Percentiles rank a stretch among this genome's conserved stretches.
phyloP scores from a whole-genome alignment of 139 green algal species.

The Coelastrella sp. region DNA sequence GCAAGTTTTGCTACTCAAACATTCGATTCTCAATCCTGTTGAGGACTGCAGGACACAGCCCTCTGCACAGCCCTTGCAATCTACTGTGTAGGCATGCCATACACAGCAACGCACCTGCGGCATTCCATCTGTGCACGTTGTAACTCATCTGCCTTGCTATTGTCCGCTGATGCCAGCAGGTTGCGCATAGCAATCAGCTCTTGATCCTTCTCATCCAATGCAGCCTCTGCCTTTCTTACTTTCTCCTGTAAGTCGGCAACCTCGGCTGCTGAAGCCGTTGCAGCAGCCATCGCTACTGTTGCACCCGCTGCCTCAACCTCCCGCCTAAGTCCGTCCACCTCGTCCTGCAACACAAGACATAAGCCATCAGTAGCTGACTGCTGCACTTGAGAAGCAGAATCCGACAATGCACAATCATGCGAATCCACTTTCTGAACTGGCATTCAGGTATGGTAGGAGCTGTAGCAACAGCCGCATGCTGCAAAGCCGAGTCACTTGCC shows the following conservation, averaged over 20 bases:
- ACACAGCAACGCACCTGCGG: background rate
- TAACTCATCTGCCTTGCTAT: background rate
- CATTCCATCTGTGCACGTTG: background rate
- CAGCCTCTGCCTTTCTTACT: slow-evolving; percentile 44
- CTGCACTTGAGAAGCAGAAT: no score
- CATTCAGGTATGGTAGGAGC: no score
- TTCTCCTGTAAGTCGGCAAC: background rate
- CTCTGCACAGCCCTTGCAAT: no score
- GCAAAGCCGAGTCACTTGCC: no score
- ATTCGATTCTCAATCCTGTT: no score
- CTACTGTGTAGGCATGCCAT: no score
- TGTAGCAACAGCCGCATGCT: no score
- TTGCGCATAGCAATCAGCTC: slow-evolving; percentile 37
- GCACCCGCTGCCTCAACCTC: slow-evolving; percentile 5
- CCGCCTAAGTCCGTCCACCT: background rate
- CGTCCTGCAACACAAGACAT: slow-evolving; percentile 10
- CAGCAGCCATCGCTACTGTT: slow-evolving; percentile 8
- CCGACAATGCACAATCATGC: no score
- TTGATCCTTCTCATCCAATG: slow-evolving; percentile 50
- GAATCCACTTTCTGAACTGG: no score
- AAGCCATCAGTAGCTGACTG: no score
- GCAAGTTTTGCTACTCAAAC: no score
- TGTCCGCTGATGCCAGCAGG: background rate
- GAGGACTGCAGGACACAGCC: no score
- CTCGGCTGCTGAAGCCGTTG: slow-evolving; percentile 6